Evolutionary conservation across 371 early-diverging fungal species (phyloP).

Genomic region (Blakeslea trispora): DNA sequence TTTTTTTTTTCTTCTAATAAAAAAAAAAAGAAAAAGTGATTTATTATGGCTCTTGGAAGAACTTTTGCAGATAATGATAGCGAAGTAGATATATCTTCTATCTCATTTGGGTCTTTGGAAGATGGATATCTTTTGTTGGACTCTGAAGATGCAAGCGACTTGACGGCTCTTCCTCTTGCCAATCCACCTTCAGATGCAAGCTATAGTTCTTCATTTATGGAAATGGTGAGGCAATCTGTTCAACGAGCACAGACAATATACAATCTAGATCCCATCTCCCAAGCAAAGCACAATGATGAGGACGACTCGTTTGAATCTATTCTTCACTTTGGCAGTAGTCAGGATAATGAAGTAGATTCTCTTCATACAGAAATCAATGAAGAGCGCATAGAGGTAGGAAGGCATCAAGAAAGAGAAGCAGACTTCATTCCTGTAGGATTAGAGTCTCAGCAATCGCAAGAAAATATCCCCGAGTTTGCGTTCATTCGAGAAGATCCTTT

Average conservation of each 20-base stretch:
- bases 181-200: slow-evolving; percentile 7
- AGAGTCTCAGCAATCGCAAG: not conserved
- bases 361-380: not conserved
- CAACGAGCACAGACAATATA: not conserved
- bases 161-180: not conserved
- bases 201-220: not conserved
- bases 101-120: not conserved
- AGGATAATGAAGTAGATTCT: not conserved
- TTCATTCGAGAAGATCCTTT: not conserved
- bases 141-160: not conserved
- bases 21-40: slow-evolving; percentile 12
- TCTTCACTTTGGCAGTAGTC: not conserved
- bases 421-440: not conserved
- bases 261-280: not conserved
- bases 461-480: not conserved
- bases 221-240: not conserved
- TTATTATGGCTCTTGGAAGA: too few relatives aligned
- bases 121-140: not conserved
- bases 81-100: too few relatives aligned
- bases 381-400: not conserved
- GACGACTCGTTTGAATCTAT: not conserved
- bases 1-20: slow-evolving; percentile 12
- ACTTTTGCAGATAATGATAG: too few relatives aligned
- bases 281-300: not conserved
- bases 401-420: not conserved